Base-by-base conservation (phyloP, 306 rosid species). In the Prunus persica region DNA sequence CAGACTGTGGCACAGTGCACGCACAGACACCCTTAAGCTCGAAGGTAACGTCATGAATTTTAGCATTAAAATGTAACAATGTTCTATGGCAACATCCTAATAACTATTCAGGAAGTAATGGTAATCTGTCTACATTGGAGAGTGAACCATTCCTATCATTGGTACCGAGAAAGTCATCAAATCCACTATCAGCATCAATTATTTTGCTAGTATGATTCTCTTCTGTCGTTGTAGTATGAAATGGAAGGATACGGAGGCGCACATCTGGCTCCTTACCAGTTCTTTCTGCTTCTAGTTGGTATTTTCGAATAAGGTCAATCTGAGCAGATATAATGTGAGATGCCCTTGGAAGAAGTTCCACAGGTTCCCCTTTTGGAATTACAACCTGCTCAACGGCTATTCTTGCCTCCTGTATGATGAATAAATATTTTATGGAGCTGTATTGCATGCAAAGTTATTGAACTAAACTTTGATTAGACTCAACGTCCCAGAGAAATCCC, bases 341-440 rank as follows among this genome's bases (percentile, higher is more conserved):
- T 72, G 93, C 79, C 74, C 99, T 87, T 22, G 97, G 97, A 62
- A 92, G 90, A 62, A 92, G 92, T 67, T 95, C 96, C 65, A 83
- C 90, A 6, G 90, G 69, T 76, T 92, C 97, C 65, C 88, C 92
- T 78, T 83, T 95, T n/a, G 90, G 93, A 71, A 92, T 89, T 55
- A 92, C 97, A 30, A 71, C 67, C 65, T 88, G 88, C 86, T 95
- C 99, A 80, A 95, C 83, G 61, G 97, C 97, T 72, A 90, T 74
- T 83, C 99, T 89, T 76, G 97, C 97, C 87, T 92, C 97, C 93
- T 95, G 92, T 73, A 80, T 81, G 60, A 70, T 55, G 61, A 47
- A 82, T 46, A 68, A 65, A 20, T 64, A n/a, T 19, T 38, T 25
- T 13, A 66, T 27, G 27, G 24, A 25, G 32, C 1, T 54, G 4